phyloP scores from a whole-genome alignment of 2,329 filamentous ascomycete species.

The Aspergillus novoparasiticus region DNA sequence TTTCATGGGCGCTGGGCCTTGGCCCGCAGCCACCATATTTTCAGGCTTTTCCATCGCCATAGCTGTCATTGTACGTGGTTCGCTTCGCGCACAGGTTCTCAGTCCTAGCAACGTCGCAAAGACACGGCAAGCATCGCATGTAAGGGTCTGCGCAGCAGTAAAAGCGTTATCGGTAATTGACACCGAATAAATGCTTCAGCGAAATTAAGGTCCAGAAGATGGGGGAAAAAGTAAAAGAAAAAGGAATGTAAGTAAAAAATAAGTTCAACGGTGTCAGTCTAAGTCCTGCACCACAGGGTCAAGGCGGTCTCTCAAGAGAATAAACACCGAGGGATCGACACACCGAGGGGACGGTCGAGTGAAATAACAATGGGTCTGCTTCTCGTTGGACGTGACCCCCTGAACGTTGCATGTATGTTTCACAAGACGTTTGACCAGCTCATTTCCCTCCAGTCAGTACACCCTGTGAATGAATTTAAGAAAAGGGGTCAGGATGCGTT shows the following conservation, averaged over 20 bases:
- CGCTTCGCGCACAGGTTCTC: neutral
- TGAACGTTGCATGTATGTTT: constrained; percentile 25
- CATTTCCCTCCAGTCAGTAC: constrained; percentile 7
- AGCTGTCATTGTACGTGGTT: neutral
- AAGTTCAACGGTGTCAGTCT: neutral
- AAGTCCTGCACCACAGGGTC: neutral
- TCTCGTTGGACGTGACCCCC: constrained; percentile 10
- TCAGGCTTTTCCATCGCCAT: constrained; percentile 28
- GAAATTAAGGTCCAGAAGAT: neutral
- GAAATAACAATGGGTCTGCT: neutral
- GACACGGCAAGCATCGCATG: neutral
- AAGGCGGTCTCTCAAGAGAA: neutral
- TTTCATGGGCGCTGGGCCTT: constrained; percentile 39
- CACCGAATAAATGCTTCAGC: neutral
- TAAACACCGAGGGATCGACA: neutral
- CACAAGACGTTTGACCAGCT: constrained; percentile 23
- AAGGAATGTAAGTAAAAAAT: neutral
- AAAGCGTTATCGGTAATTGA: neutral
- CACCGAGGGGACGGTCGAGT: neutral
- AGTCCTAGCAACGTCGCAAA: neutral
- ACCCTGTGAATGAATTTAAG: neutral
- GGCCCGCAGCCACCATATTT: constrained; percentile 13
- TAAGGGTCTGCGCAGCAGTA: neutral
- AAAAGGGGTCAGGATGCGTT: neutral
- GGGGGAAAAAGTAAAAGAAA: neutral